phyloP scores from a whole-genome alignment of 495 filamentous ascomycete species.

The Penicillium mononematosum region DNA sequence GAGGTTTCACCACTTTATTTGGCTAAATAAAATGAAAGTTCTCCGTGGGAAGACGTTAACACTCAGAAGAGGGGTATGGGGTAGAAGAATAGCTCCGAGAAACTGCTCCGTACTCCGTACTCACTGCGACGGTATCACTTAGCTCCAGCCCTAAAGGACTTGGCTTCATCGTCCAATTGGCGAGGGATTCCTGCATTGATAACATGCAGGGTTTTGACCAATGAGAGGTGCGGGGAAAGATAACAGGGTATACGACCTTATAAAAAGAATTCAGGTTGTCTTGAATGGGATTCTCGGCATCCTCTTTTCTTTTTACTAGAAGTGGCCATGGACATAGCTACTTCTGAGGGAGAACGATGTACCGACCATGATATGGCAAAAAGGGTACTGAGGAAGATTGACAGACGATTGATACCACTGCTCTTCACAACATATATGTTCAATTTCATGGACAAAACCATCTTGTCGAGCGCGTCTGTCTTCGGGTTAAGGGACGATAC shows the following conservation, averaged over 20 bases:
- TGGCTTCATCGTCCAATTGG: conserved; percentile 5
- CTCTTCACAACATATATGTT: conserved; percentile 37
- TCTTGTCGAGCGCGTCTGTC: conserved; percentile 52
- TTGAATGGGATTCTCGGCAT: background rate
- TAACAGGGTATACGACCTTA: conserved; percentile 9
- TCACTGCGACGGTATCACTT: background rate
- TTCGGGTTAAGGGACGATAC: conserved; percentile 50
- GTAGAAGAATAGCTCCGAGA: background rate
- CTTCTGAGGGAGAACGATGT: conserved; percentile 13
- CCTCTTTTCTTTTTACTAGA: too few relatives aligned
- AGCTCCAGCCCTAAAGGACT: background rate
- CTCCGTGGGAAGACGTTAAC: background rate
- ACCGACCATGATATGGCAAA: conserved; percentile 15
- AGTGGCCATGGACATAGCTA: conserved; percentile 12
- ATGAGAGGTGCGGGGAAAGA: conserved; percentile 20
- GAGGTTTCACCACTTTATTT: background rate
- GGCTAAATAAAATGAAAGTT: background rate
- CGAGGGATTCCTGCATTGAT: conserved; percentile 7
- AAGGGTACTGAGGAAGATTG: conserved; percentile 46
- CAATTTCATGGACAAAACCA: conserved; percentile 56
- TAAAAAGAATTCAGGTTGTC: conserved; percentile 1
- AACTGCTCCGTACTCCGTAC: too few relatives aligned
- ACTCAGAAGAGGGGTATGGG: background rate
- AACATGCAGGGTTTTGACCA: conserved; percentile 11
- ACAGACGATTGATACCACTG: conserved; percentile 47